Evolutionary conservation across 2,329 filamentous ascomycete genomes (phyloP), one percentile per base, ranked within the genome.

Genomic region (Drechslerella stenobrocha): DNA sequence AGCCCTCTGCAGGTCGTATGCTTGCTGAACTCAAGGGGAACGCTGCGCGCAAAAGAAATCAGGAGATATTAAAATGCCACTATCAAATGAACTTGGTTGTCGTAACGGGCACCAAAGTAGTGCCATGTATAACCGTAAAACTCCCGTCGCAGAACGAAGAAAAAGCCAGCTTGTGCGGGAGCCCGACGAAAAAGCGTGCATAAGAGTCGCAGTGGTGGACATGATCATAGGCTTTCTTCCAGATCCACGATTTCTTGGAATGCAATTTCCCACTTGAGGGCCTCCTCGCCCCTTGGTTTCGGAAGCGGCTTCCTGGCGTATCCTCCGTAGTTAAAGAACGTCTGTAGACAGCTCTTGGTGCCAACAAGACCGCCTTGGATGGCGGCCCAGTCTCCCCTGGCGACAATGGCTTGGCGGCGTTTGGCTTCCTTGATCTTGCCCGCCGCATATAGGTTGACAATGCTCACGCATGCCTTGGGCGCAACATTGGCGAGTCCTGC

Each of bases 401-500:
- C 86, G 69, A 95, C 82, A n/a, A 86, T 77, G 76, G 87, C 88
- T 75, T 95, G 90, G 74, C 91, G 78, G 71, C 81, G 83, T 72
- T 86, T 82, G 4, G 89, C 87, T 78, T 95, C 88, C 34, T 88
- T 85, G 58, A 81, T 82, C 78, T 89, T 87, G 42, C 88, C 89
- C 73, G 86, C 81, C 6, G 80, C 80, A 76, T 87, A 92, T 55
- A 92, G 80, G 74, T 89, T 82, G 86, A 88, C 90, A 24, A 95
- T 83, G 75, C 83, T 84, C 50, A 87, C 87, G 74, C 89, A 91
- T 4, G 87, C 80, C 79, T 91, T 90, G 51, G 90, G 90, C 77
- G 92, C 84, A 61, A 95, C 85, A 74, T 95, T 95, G 69, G 89
- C 90, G 40, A 88, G 86, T 18, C 90, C 90, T 13, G 88, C 89